Evolutionary conservation across 176 grass and related monocot genomes (phyloP).

Genomic region (Elaeis guineensis): DNA sequence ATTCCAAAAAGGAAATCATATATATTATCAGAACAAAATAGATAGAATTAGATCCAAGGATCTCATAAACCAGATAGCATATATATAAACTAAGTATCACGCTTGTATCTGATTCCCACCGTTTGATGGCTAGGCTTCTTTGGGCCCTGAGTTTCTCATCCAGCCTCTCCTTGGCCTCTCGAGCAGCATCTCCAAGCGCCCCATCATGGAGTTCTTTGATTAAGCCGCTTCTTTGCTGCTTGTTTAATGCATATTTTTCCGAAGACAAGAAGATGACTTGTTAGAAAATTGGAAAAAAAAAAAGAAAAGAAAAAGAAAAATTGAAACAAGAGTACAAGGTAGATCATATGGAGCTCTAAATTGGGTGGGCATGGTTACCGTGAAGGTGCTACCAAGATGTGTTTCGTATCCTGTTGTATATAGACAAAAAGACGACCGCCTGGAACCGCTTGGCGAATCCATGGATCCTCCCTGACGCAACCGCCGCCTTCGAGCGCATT

Average conservation of each 20-base stretch:
- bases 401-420: slow-evolving; percentile 28
- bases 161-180: slow-evolving; percentile 81
- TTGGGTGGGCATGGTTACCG: slow-evolving; percentile 8
- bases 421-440: slow-evolving; percentile 41
- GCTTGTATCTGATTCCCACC: slow-evolving; percentile 4
- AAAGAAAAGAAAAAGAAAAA: background rate
- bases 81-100: too few relatives aligned
- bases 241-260: background rate
- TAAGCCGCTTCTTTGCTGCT: slow-evolving; percentile 39
- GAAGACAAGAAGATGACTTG: too few relatives aligned
- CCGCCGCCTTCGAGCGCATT: slow-evolving; percentile 58
- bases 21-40: too few relatives aligned
- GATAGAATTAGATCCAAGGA: too few relatives aligned
- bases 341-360: background rate
- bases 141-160: slow-evolving; percentile 55
- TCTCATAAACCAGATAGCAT: too few relatives aligned
- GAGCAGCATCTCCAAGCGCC: slow-evolving; percentile 52
- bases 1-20: too few relatives aligned
- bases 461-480: slow-evolving; percentile 18
- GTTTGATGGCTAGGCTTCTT: slow-evolving; percentile 36
- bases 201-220: slow-evolving; percentile 44
- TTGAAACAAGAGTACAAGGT: background rate
- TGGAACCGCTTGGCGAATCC: background rate
- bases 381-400: slow-evolving; percentile 20
- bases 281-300: too few relatives aligned